phyloP scores from a whole-genome alignment of 139 green algal genomes.

The Chloropicon primus region DNA sequence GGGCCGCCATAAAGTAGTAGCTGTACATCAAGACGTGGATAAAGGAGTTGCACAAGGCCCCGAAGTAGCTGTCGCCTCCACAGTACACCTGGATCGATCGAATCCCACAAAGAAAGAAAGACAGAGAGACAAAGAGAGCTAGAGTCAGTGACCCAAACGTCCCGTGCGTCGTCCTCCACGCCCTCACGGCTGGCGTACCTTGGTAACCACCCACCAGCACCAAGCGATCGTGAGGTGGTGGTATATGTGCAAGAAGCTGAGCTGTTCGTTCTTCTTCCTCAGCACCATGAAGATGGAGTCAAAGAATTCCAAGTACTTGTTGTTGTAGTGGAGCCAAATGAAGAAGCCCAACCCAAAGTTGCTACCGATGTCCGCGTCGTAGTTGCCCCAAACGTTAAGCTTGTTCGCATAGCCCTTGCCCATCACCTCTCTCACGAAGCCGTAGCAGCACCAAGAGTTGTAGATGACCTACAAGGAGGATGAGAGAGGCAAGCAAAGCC shows the following conservation, averaged over 20 bases:
- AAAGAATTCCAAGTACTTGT: slow-evolving; percentile 22
- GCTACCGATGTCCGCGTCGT: not conserved
- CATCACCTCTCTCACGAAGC: slow-evolving; percentile 6
- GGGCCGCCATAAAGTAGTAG: slow-evolving; percentile 15
- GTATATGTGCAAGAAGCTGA: slow-evolving; percentile 23
- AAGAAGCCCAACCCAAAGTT: slow-evolving; percentile 1
- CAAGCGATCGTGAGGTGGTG: slow-evolving; percentile 17
- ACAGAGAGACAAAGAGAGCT: not conserved
- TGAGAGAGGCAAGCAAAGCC: not conserved
- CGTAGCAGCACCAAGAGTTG: slow-evolving; percentile 6
- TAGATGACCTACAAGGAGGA: not conserved
- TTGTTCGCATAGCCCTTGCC: not conserved
- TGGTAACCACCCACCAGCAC: slow-evolving; percentile 8
- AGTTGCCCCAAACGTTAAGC: not conserved
- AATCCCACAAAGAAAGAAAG: not conserved
- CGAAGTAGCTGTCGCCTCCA: slow-evolving; percentile 14
- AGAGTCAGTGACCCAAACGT: not conserved
- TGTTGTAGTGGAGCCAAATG: slow-evolving; percentile 21
- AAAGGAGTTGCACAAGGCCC: slow-evolving; percentile 12
- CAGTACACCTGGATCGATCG: not conserved
- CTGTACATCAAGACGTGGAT: slow-evolving; percentile 25
- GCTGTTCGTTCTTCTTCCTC: slow-evolving; percentile 17
- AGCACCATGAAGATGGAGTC: slow-evolving; percentile 20
- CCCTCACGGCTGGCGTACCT: not conserved
- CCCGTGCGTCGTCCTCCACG: too few species aligned